phyloP scores from a whole-genome alignment of 2,329 filamentous ascomycete species.

The Apiospora rasikravindrae region DNA sequence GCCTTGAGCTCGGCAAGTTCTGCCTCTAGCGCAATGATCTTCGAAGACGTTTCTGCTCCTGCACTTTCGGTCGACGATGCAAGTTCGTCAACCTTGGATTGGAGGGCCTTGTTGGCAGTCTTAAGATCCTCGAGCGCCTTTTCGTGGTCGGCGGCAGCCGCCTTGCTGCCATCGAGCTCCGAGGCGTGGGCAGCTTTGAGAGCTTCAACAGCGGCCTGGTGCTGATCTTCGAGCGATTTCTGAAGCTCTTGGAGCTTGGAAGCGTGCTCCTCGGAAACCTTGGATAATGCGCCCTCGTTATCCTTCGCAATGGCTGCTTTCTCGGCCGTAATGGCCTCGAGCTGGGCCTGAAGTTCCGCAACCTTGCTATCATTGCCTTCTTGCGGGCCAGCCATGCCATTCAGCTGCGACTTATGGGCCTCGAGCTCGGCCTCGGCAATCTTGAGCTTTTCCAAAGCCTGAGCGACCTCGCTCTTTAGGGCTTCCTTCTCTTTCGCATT shows the following conservation, averaged over 20 bases:
- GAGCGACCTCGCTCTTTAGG: conserved; percentile 53
- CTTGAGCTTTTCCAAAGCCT: conserved; percentile 56
- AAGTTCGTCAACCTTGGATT: conserved; percentile 61
- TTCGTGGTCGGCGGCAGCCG: conserved; percentile 52
- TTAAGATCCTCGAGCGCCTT: conserved; percentile 56
- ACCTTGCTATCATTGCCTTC: conserved; percentile 56
- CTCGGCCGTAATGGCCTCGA: conserved; percentile 52
- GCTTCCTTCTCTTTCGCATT: conserved; percentile 42
- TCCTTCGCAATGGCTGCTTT: conserved; percentile 45
- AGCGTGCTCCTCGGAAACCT: conserved; percentile 53
- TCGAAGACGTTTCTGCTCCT: conserved; percentile 49
- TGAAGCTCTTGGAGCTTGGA: conserved; percentile 57
- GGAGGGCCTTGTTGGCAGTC: conserved; percentile 56
- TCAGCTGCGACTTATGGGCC: conserved; percentile 54
- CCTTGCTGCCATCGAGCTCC: conserved; percentile 53
- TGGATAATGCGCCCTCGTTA: conserved; percentile 42
- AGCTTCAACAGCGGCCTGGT: conserved; percentile 53
- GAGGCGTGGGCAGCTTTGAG: conserved; percentile 60
- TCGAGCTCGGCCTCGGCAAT: conserved; percentile 57
- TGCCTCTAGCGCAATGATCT: conserved; percentile 56
- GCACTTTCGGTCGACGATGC: conserved; percentile 53
- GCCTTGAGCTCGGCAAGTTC: conserved; percentile 57
- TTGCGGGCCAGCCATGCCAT: conserved; percentile 54
- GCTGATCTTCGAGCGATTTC: conserved; percentile 54
- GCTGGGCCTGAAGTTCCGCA: conserved; percentile 53